phyloP scores from a whole-genome alignment of 139 green algal species.

The Eudorina sp. region DNA sequence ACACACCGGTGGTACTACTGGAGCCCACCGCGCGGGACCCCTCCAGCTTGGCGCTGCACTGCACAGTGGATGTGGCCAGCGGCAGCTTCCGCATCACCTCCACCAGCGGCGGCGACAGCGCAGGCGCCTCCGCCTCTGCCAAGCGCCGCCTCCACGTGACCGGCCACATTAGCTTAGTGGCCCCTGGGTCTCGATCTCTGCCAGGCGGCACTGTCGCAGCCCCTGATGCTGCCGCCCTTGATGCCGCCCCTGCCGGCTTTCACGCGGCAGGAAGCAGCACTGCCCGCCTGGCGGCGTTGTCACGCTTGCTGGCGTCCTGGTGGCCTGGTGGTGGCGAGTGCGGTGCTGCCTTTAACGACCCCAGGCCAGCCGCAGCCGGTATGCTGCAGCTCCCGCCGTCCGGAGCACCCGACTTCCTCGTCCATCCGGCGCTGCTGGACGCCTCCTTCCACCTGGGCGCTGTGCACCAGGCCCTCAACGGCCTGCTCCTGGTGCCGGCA shows the following conservation, averaged over 20 bases:
- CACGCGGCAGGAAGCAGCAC: no score
- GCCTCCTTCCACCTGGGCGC: conserved; percentile 76
- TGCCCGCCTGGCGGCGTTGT: background rate
- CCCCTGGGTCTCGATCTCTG: no score
- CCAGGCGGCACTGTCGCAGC: no score
- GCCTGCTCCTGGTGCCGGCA: conserved; percentile 17
- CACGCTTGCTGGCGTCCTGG: background rate
- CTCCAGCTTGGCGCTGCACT: background rate
- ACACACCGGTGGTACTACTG: conserved; percentile 51
- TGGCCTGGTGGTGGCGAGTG: background rate
- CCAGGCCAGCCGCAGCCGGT: conserved; percentile 3
- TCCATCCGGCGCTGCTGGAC: conserved; percentile 75
- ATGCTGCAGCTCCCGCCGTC: conserved; percentile 40
- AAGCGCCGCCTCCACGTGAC: conserved; percentile 1
- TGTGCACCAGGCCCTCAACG: conserved; percentile 19
- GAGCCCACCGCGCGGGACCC: background rate
- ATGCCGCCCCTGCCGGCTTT: background rate
- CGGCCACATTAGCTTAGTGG: background rate
- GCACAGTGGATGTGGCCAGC: background rate
- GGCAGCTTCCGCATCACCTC: conserved; percentile 33
- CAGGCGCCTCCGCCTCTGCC: background rate
- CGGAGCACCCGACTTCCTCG: conserved; percentile 1
- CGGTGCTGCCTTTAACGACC: background rate
- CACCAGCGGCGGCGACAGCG: background rate
- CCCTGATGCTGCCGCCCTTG: no score